Evolutionary conservation across 2,329 filamentous ascomycete species (phyloP).

Genomic region (Talaromyces sp.): DNA sequence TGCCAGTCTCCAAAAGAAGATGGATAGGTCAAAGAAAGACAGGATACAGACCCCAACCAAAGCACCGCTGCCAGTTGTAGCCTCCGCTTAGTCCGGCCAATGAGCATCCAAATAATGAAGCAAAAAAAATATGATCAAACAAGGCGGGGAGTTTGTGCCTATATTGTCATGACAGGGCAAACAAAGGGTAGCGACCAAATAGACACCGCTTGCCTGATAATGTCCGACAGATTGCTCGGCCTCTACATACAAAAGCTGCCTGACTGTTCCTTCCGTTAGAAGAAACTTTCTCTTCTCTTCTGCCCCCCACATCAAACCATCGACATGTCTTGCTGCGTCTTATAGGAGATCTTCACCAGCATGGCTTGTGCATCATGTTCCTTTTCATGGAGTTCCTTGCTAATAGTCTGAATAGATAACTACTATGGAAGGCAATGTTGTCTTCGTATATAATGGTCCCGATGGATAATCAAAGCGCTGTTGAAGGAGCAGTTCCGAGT

Average conservation of each 20-base stretch:
- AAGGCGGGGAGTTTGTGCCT: background rate
- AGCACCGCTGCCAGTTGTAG: too few species aligned
- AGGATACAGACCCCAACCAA: too few species aligned
- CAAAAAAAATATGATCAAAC: background rate
- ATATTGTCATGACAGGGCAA: background rate
- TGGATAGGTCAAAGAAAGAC: too few species aligned
- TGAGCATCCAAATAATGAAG: background rate
- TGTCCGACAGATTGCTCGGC: background rate
- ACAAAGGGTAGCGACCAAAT: background rate
- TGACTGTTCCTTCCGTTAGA: background rate
- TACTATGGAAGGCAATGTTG: background rate
- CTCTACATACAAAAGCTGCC: background rate
- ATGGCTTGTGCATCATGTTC: background rate
- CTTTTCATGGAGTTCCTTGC: background rate
- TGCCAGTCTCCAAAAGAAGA: too few species aligned
- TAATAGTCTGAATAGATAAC: background rate
- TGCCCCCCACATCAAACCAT: background rate
- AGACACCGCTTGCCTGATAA: background rate
- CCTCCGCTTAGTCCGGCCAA: too few species aligned
- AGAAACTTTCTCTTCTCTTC: background rate
- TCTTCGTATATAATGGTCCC: background rate
- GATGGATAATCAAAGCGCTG: too few species aligned
- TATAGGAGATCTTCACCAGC: background rate
- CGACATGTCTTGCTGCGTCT: background rate
- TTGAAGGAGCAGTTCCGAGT: too few species aligned